A percentile compares a stretch with the other conserved stretches of the same genome.
phyloP scores from a whole-genome alignment of 2,329 filamentous ascomycete species.

The Sarocladium oryzae region DNA sequence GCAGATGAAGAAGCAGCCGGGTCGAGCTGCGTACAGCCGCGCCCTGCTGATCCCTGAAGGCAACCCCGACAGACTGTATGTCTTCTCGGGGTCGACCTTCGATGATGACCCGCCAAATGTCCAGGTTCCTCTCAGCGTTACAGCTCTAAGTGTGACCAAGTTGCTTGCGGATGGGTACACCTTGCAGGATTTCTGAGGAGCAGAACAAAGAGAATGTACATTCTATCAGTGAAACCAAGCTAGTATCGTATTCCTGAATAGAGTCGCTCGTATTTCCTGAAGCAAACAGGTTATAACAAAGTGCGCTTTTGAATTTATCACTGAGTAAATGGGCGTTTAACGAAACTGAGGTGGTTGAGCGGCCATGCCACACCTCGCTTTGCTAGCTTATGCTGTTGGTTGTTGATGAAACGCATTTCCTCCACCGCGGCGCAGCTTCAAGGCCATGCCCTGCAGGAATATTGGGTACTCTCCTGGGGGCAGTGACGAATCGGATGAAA shows the following conservation, averaged over 20 bases:
- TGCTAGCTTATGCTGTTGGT: neutral
- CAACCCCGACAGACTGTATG: constrained; percentile 22
- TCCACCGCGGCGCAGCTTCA: neutral
- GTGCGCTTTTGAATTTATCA: too few species aligned
- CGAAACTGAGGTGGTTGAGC: too few species aligned
- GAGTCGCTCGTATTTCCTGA: too few species aligned
- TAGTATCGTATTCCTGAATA: too few species aligned
- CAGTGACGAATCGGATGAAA: too few species aligned
- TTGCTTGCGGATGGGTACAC: neutral
- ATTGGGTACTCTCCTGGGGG: neutral
- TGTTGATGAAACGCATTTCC: neutral
- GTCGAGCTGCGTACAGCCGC: constrained; percentile 31
- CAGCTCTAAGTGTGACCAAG: constrained; percentile 4
- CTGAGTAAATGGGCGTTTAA: too few species aligned
- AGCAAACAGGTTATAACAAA: too few species aligned
- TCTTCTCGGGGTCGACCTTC: constrained; percentile 9
- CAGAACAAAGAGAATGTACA: too few species aligned
- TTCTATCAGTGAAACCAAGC: too few species aligned
- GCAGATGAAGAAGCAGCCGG: constrained; percentile 27
- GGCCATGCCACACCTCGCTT: too few species aligned
- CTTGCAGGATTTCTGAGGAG: constrained; percentile 1
- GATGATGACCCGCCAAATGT: constrained; percentile 5
- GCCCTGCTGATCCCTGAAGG: constrained; percentile 28
- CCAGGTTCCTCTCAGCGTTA: constrained; percentile 6
- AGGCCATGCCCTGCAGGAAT: neutral